A percentile compares a stretch with the other conserved stretches of the same genome.
phyloP scores from a whole-genome alignment of 2,329 filamentous ascomycete species.

The Pestalotiopsis sp. region DNA sequence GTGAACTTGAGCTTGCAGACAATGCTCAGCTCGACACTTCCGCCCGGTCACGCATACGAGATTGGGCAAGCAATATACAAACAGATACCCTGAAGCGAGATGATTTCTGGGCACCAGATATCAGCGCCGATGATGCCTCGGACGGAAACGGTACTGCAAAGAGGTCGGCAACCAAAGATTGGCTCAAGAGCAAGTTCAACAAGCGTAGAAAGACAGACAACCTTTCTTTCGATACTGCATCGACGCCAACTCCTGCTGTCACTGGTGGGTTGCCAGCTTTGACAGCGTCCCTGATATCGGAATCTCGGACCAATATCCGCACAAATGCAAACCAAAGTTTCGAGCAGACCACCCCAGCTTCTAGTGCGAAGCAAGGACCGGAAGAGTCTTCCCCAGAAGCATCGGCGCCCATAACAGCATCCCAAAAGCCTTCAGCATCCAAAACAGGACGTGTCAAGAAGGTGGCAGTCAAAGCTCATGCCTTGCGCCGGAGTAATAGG shows the following conservation, averaged over 20 bases:
- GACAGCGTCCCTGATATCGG: background rate
- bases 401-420: background rate
- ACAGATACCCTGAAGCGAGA: constrained; percentile 22
- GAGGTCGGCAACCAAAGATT: constrained; percentile 24
- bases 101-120: constrained; percentile 29
- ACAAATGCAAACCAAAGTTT: background rate
- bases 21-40: constrained; percentile 17
- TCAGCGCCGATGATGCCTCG: constrained; percentile 3
- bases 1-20: constrained; percentile 20
- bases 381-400: background rate
- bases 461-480: constrained; percentile 2
- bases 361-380: background rate
- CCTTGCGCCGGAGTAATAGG: background rate
- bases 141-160: constrained; percentile 12
- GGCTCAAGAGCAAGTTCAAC: constrained; percentile 28
- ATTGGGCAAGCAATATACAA: constrained; percentile 26
- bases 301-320: background rate
- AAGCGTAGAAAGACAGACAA: constrained; percentile 23
- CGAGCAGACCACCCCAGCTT: constrained; percentile 3
- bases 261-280: constrained; percentile 9
- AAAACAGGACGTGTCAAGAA: background rate
- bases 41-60: constrained; percentile 23
- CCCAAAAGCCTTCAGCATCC: background rate
- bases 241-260: constrained; percentile 6
- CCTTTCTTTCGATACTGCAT: constrained; percentile 18